Percentiles rank a stretch among this genome's conserved stretches.
These are phyloP conservation scores for Salix koriyanagi DNA, from an alignment of 345 rosid genomes.

Conservation along the genomic window DNA sequence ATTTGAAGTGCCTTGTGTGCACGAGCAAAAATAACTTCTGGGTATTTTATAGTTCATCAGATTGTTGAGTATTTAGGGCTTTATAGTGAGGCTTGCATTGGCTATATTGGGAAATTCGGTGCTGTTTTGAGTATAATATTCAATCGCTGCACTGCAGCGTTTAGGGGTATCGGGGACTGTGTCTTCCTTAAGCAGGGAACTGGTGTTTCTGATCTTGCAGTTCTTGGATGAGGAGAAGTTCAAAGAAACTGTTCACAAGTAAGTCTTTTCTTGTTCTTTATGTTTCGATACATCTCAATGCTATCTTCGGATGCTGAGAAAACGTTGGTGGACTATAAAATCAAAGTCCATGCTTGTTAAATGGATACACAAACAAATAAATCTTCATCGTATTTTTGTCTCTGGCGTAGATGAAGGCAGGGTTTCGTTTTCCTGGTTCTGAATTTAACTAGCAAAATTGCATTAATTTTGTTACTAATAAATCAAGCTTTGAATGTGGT, in stretches of 20 bases:
- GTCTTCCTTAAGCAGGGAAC: constrained; percentile 26
- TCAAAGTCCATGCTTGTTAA: not conserved
- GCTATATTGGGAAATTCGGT: not conserved
- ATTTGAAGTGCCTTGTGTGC: not conserved
- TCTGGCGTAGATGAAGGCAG: not conserved
- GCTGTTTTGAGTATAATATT: constrained; percentile 1
- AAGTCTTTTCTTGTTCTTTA: constrained; percentile 1
- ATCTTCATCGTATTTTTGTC: not conserved
- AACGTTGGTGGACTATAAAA: not conserved
- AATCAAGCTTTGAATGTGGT: no score
- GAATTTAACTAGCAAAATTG: not conserved
- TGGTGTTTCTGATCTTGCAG: constrained; percentile 22
- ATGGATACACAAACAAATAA: not conserved
- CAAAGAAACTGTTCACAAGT: constrained; percentile 25
- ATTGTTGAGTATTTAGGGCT: constrained; percentile 1
- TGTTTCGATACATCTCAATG: not conserved
- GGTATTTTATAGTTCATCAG: constrained; percentile 2
- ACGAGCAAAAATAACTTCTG: constrained; percentile 5
- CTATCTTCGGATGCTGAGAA: constrained; percentile 4
- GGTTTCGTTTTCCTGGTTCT: not conserved
- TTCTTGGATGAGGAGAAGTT: constrained; percentile 26
- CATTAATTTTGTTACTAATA: not conserved
- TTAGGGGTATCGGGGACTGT: constrained; percentile 39
- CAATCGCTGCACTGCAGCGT: constrained; percentile 42
- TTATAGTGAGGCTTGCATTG: constrained; percentile 5